These are phyloP conservation scores for Nidula niveotomentosa DNA, from an alignment of 1,284 basidiomycete species.

Conservation along the genomic window DNA sequence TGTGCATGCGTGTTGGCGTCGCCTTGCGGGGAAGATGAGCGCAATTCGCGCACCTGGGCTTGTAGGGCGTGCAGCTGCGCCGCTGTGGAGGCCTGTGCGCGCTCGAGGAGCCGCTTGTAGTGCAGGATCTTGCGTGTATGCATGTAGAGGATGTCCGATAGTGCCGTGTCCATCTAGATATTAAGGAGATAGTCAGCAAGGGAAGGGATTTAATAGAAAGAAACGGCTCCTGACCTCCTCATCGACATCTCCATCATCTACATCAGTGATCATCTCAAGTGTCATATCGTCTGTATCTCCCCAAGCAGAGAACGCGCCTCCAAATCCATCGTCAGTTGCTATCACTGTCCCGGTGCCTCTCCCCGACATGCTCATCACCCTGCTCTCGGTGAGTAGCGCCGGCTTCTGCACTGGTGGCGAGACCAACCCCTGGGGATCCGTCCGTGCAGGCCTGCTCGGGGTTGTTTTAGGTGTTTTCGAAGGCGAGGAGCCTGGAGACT, in stretches of 20 bases:
- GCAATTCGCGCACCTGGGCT: constrained; percentile 64
- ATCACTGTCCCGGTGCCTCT: constrained; percentile 16
- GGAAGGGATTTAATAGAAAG: too few relatives aligned
- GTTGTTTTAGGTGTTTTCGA: constrained; percentile 10
- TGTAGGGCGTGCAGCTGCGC: constrained; percentile 79
- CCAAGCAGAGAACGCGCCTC: constrained; percentile 26
- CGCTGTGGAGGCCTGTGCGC: constrained; percentile 71
- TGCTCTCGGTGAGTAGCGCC: constrained; percentile 9
- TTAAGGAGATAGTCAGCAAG: too few relatives aligned
- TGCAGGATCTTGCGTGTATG: constrained; percentile 68
- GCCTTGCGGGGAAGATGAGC: constrained; percentile 25
- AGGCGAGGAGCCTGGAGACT: constrained; percentile 2
- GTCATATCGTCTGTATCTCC: constrained; percentile 40
- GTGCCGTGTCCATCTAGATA: constrained; percentile 55
- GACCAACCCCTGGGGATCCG: too few relatives aligned
- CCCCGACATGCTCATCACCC: constrained; percentile 15
- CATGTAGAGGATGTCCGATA: constrained; percentile 53
- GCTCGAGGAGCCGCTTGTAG: constrained; percentile 74
- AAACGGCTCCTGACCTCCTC: constrained; percentile 48
- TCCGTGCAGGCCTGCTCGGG: not conserved
- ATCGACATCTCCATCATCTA: constrained; percentile 63
- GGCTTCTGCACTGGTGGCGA: too few relatives aligned
- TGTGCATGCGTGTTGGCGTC: constrained; percentile 3
- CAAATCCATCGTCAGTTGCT: constrained; percentile 22
- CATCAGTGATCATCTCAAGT: constrained; percentile 70